A percentile compares a stretch with the other conserved stretches of the same genome.
Evolutionary conservation across 2,329 filamentous ascomycete species (phyloP).

Genomic region (Cladorrhinum sp.): DNA sequence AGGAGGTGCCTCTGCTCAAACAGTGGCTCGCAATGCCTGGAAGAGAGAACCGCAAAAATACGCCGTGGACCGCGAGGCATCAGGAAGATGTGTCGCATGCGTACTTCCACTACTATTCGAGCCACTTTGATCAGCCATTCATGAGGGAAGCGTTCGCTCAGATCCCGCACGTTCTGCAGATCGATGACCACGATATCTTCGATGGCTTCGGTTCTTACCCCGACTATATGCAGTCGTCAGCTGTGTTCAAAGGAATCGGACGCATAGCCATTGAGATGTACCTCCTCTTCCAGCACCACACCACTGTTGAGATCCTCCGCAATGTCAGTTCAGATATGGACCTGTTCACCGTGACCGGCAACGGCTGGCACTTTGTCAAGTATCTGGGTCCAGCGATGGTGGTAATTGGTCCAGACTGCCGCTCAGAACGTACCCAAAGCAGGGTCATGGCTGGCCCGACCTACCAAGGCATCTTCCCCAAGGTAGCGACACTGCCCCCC

Average conservation of each 20-base stretch:
- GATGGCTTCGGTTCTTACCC: constrained; percentile 97
- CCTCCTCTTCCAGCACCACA: constrained; percentile 96
- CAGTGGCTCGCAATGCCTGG: constrained; percentile 94
- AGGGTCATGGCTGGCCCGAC: constrained; percentile 95
- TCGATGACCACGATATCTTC: constrained; percentile 98
- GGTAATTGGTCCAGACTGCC: constrained; percentile 84
- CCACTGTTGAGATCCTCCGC: constrained; percentile 86
- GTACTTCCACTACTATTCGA: constrained; percentile 98
- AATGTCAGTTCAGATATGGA: constrained; percentile 86
- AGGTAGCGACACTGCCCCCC: constrained; percentile 83
- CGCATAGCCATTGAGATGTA: constrained; percentile 97
- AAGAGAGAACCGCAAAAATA: constrained; percentile 86
- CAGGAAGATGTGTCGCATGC: constrained; percentile 95
- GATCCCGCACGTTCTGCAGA: constrained; percentile 87
- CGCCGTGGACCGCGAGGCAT: constrained; percentile 87
- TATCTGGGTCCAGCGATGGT: constrained; percentile 89
- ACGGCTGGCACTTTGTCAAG: constrained; percentile 98
- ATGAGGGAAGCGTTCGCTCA: constrained; percentile 94
- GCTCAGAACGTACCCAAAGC: constrained; percentile 84
- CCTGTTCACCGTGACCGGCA: constrained; percentile 94
- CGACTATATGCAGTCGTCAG: constrained; percentile 95
- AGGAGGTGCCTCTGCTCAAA: constrained; percentile 86
- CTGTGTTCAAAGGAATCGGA: constrained; percentile 98
- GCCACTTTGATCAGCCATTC: constrained; percentile 96
- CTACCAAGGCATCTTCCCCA: constrained; percentile 96